Base-by-base conservation (phyloP, 192 early-diverging fungal genomes). In the Gaertneriomyces semiglobifer region DNA sequence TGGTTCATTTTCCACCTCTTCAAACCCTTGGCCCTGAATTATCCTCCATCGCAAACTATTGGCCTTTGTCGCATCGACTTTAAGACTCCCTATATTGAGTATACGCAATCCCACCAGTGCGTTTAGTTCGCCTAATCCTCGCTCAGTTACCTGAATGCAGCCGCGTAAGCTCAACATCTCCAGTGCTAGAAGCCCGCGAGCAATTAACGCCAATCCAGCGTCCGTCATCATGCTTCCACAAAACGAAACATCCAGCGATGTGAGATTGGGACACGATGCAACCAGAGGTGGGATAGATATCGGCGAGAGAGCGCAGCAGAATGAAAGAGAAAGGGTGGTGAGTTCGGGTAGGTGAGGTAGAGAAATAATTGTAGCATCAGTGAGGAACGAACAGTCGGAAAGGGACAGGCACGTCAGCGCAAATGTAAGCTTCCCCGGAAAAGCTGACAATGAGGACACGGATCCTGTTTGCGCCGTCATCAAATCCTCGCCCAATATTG, bases 231-330 rank as follows among this genome's bases (percentile, higher is more conserved):
- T 89, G 7, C 75, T 74, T 4, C 90, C 89, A 68, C 90, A 92
- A 58, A 85, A 92, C 7, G 79, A 82, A 1, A 84, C 53, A 63
- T 92, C 90, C 56, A 91, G 65, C 20, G 80, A 70, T 9, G 76
- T 67, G 3, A 91, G 63, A 6, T 72, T 44, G 9, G 57, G 50
- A 45, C 87, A 83, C 3, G 66, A 70, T 11, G 58, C 62, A 0
- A 67, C 44, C 7, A 91, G 18, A 1, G 71, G 60, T 5, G 70
- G 70, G 16, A 82, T 67, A 3, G 80, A 79, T 11, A 65, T 53
- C 59, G 91, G 89, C 1, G 88, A 89, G 11, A 92, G 59, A 0
- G 89, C 82, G 72, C 89, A 92, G 64, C 90, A 92, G 66, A 92
- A 92, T 20, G 84, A 86, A 12, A 92, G 80, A 7, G 79, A 84